Percentiles rank a stretch among this genome's conserved stretches.
These are phyloP conservation scores for Syncephalis plumigaleata DNA, from an alignment of 371 early-diverging fungal species.

Conservation along the genomic window DNA sequence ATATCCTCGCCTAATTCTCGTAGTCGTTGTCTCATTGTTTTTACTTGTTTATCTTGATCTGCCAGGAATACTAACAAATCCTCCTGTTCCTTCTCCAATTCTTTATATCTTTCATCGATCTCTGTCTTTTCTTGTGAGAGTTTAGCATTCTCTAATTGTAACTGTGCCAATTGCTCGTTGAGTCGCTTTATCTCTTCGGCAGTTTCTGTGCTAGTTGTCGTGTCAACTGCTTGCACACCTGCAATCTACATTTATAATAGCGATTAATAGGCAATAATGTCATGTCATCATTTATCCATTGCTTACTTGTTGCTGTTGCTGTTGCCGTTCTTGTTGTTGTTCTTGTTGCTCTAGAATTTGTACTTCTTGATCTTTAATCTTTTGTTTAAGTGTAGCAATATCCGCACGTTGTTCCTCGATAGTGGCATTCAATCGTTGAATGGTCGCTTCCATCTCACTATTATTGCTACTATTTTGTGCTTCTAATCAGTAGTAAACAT, in stretches of 20 bases:
- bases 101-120: conserved; percentile 13
- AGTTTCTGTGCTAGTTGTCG: conserved; percentile 3
- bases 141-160: conserved; percentile 15
- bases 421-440: conserved; percentile 3
- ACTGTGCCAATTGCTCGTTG: conserved; percentile 8
- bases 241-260: too few relatives aligned
- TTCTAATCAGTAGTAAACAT: too few relatives aligned
- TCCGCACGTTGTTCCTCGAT: conserved; percentile 13
- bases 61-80: conserved; percentile 76
- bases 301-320: too few relatives aligned
- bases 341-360: conserved; percentile 3
- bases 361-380: conserved; percentile 8
- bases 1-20: conserved; percentile 1
- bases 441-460: too few relatives aligned
- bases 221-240: not conserved
- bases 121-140: conserved; percentile 10
- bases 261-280: too few relatives aligned
- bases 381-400: conserved; percentile 13
- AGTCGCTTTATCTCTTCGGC: too few relatives aligned
- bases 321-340: conserved; percentile 2
- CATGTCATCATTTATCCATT: too few relatives aligned
- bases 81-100: conserved; percentile 71
- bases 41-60: conserved; percentile 19
- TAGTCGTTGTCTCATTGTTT: conserved; percentile 3
- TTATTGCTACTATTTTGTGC: too few relatives aligned